Percentiles rank a stretch among this genome's conserved stretches.
These are phyloP conservation scores for Tilletia setariae DNA, from an alignment of 1,284 basidiomycete species.

Conservation along the genomic window DNA sequence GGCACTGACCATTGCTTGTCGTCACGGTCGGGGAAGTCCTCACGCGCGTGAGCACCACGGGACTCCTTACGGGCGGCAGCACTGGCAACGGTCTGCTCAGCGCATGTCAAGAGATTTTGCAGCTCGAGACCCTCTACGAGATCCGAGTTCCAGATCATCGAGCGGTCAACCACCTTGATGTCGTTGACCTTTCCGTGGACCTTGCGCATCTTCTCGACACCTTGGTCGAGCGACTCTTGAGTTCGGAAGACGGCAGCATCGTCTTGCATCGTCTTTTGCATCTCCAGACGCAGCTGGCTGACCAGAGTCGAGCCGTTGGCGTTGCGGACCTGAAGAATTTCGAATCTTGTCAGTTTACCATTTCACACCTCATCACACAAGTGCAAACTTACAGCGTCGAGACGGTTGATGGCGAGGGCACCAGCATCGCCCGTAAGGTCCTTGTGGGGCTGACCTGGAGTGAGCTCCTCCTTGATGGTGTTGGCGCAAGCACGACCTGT, in stretches of 20 bases:
- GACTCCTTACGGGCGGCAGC: constrained; percentile 96
- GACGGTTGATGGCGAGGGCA: constrained; percentile 76
- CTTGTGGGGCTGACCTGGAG: constrained; percentile 88
- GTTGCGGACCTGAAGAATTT: constrained; percentile 64
- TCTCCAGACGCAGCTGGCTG: constrained; percentile 82
- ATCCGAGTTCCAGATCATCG: constrained; percentile 89
- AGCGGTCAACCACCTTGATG: constrained; percentile 93
- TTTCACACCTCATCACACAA: constrained; percentile 24
- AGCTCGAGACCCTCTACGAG: constrained; percentile 95
- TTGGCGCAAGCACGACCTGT: constrained; percentile 86
- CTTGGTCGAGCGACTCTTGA: constrained; percentile 83
- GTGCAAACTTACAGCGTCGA: constrained; percentile 64
- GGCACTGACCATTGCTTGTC: constrained; percentile 61
- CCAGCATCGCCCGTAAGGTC: constrained; percentile 83
- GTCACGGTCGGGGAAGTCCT: constrained; percentile 81
- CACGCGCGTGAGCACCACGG: constrained; percentile 93
- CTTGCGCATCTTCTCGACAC: constrained; percentile 77
- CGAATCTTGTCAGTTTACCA: too few relatives aligned
- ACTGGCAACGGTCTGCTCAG: constrained; percentile 89
- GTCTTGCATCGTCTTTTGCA: constrained; percentile 98
- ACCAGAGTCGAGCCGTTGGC: constrained; percentile 75
- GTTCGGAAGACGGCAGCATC: constrained; percentile 66
- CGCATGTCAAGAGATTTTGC: constrained; percentile 89
- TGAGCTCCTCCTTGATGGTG: constrained; percentile 89
- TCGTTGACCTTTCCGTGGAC: constrained; percentile 86